Conservation (phyloP, 176 grass and related monocot species). For the Aegilops bicornis region DNA sequence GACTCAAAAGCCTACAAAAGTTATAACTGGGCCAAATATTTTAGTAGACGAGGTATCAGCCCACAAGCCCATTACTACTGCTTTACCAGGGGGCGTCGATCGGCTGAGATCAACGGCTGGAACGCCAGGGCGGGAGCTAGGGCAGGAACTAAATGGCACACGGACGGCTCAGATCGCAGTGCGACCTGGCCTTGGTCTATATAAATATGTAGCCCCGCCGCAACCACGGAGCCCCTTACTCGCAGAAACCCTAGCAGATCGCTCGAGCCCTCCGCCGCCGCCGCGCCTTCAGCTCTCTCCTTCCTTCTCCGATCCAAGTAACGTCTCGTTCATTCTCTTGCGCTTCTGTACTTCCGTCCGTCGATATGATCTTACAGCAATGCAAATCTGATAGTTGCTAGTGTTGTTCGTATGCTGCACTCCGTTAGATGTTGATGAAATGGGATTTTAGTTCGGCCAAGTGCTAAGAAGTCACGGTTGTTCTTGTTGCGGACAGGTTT, state of each 20-base stretch:
- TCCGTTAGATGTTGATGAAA: background rate
- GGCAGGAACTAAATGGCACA: background rate
- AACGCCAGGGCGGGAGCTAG: no score
- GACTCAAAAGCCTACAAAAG: background rate
- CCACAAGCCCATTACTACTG: background rate
- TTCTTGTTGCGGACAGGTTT: background rate
- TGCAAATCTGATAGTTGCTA: background rate
- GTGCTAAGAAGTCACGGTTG: background rate
- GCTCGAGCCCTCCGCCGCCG: conserved; percentile 21
- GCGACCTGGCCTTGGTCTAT: background rate
- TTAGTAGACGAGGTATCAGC: background rate
- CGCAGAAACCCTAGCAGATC: conserved; percentile 31
- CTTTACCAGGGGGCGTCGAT: background rate
- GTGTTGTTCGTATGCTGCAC: background rate
- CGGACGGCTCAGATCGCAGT: conserved; percentile 15
- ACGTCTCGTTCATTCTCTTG: background rate
- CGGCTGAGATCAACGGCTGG: conserved; percentile 18
- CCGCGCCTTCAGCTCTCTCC: background rate
- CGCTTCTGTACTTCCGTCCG: background rate
- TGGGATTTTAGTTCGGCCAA: background rate
- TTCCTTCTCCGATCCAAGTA: conserved; percentile 39
- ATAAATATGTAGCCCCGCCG: background rate
- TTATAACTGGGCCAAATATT: background rate
- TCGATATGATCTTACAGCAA: background rate
- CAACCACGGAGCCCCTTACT: background rate